Evolutionary conservation across 2,329 filamentous ascomycete species (phyloP), one percentile per base, ranked within the genome.

Genomic region (Conoideocrella luteorostrata): DNA sequence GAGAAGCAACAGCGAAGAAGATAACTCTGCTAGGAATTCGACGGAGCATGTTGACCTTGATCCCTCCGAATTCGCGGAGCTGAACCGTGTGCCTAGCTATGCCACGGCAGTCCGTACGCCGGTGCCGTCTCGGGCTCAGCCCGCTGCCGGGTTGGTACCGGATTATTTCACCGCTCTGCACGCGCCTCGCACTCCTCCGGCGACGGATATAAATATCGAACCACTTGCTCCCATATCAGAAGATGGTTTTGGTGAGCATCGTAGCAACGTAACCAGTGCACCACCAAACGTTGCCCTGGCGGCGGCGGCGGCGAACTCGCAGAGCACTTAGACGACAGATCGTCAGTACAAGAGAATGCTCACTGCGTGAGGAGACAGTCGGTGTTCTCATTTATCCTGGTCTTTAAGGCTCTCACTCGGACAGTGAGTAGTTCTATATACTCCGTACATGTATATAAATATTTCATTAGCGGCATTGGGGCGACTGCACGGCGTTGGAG

Each of bases 31-130:
- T 4, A 67, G 72, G 44, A 70, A 72, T 49, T 80, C 77, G 7
- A 72, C 74, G 4, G 74, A 80, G 52, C 75, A 81, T 49, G 54
- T 72, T 39, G 75, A 82, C 47, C 70, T 72, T 38, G 69, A 76
- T 24, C 76, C 82, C 46, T 66, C 72, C 15, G 80, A 85, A 49
- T 65, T 87, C 51, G 74, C 76, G 38, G 76, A 80, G 50, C 66
- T 89, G 33, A 84, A 74, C 59, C 84, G 84, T 51, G 85, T 90
- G 2, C 86, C 86, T 1, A 89, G 85, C 45, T 90, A 90, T 59
- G 75, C 77, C 13, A 89, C 86, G 1, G 86, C 86, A 0, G 78
- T 88, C 21, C 78, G 77, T 50, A 78, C 81, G 1, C 78, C 80
- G 5, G 75, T 79, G 13, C 72, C 76, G 40, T 70, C 73, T 26